Evolutionary conservation across 179 eudicot genomes (phyloP), one percentile per base, ranked within the genome.

Genomic region (Heliamphora pulchella): DNA sequence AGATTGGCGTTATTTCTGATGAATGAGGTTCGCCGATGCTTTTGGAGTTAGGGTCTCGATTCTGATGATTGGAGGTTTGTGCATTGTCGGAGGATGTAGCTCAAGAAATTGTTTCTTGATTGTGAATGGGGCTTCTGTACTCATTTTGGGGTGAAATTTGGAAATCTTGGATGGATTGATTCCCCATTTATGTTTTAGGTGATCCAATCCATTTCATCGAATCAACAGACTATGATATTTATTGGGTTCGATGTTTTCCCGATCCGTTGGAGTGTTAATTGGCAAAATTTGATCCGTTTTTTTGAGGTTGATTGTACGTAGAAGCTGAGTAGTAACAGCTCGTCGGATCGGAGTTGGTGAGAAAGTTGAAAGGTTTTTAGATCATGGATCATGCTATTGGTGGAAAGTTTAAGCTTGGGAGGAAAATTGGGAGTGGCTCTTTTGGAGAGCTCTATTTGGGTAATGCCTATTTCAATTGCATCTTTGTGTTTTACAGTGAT

Each of bases 381-480:
- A 83, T 66, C 43, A 92, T 89, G 94, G 97, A 93, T 89, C 92
- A 86, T 81, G 86, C 91, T 79, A 91, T 93, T 77, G 94, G 94
- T 55, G 92, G 92, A 75, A 93, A 92, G 82, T 93, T 80, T 86
- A 93, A 90, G 86, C 82, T 93, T 79, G 97, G 93, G 58, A 87
- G 93, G 78, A 93, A 93, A 82, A 93, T 93, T 83, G 98, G 98
- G 13, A 88, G 94, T 85, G 98, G 98, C 41, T 93, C 98, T 10
- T 93, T 93, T 81, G 98, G 98, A 77, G 97, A 93, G 85, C 94
- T 92, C 61, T 89, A 90, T 91, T 76, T 93, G 79, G 98, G 97
- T 93, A 89, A 39, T 11, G 57, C 20, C 17, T 65, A 72, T 10
- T 58, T 47, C 47, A 50, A 41, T 68, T 39, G 46, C 57, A 43